Conservation (phyloP, 2,329 filamentous ascomycete genomes). For the Ophiostoma piceae region DNA sequence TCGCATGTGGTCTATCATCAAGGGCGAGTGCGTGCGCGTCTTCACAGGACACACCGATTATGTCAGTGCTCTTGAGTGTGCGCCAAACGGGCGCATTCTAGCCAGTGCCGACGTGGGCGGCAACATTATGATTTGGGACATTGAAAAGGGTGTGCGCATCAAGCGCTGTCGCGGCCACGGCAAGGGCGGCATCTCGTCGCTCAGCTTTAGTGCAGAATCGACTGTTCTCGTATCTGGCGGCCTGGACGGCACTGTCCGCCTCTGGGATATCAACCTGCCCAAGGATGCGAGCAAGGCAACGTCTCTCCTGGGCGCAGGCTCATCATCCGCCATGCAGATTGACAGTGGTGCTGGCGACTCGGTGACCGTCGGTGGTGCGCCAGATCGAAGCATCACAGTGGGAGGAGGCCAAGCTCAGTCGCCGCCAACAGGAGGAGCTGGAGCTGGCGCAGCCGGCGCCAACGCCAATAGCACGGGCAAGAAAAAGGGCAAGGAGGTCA, state of each 20-base stretch:
- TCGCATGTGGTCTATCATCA: conserved; percentile 93
- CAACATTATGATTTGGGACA: conserved; percentile 90
- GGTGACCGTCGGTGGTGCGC: conserved; percentile 38
- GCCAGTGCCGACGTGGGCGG: conserved; percentile 85
- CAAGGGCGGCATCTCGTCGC: conserved; percentile 86
- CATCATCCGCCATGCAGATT: conserved; percentile 27
- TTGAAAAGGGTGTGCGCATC: conserved; percentile 75
- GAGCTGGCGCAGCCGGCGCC: conserved; percentile 1
- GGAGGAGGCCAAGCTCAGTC: conserved; percentile 45
- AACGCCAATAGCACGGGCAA: conserved; percentile 39
- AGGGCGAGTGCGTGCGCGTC: conserved; percentile 79
- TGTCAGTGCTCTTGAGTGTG: conserved; percentile 77
- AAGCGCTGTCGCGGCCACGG: conserved; percentile 93
- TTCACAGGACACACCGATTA: conserved; percentile 89
- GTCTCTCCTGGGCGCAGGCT: conserved; percentile 13
- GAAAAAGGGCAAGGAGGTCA: conserved; percentile 86
- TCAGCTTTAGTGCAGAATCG: conserved; percentile 91
- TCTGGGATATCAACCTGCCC: conserved; percentile 83
- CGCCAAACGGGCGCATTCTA: conserved; percentile 82
- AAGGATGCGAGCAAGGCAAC: conserved; percentile 55
- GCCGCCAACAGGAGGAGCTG: conserved; percentile 25
- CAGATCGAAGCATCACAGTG: conserved; percentile 38
- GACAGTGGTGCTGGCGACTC: conserved; percentile 37
- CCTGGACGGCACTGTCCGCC: conserved; percentile 83
- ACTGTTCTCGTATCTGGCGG: conserved; percentile 85